Percentiles rank a stretch among this genome's conserved stretches.
Conservation (phyloP, 2,329 filamentous ascomycete species). For the Alternaria alternata region DNA sequence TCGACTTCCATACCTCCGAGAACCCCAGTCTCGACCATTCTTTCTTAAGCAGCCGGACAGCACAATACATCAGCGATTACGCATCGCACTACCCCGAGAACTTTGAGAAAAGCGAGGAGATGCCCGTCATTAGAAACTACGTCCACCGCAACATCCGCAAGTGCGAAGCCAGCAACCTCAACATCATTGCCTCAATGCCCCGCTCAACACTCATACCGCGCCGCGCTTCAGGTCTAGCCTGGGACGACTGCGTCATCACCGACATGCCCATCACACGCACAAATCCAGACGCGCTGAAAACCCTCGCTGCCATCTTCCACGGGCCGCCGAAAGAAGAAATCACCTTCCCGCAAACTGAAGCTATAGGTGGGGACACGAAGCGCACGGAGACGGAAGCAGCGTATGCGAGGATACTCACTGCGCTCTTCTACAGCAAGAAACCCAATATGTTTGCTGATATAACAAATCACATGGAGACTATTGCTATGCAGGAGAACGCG, state of each 20-base stretch:
- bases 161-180: constrained; percentile 64
- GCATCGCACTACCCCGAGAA: constrained; percentile 64
- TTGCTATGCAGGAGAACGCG: constrained; percentile 65
- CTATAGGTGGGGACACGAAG: constrained; percentile 28
- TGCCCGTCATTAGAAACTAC: constrained; percentile 57
- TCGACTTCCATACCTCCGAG: constrained; percentile 60
- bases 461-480: constrained; percentile 62
- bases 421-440: constrained; percentile 61
- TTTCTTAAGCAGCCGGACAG: constrained; percentile 64
- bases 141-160: constrained; percentile 61
- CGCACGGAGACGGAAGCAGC: constrained; percentile 58
- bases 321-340: constrained; percentile 56
- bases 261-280: constrained; percentile 62
- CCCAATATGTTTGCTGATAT: constrained; percentile 62
- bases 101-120: constrained; percentile 57
- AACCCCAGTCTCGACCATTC: constrained; percentile 61
- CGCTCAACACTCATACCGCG: constrained; percentile 61
- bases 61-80: constrained; percentile 66
- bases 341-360: constrained; percentile 47
- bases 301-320: constrained; percentile 64
- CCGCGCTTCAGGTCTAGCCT: constrained; percentile 46
- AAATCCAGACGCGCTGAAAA: constrained; percentile 63
- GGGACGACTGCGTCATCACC: constrained; percentile 54
- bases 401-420: constrained; percentile 64
- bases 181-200: constrained; percentile 65